Evolutionary conservation across 2,329 filamentous ascomycete species (phyloP), one percentile per base, ranked within the genome.

Genomic region (Dactylonectria estremocensis): DNA sequence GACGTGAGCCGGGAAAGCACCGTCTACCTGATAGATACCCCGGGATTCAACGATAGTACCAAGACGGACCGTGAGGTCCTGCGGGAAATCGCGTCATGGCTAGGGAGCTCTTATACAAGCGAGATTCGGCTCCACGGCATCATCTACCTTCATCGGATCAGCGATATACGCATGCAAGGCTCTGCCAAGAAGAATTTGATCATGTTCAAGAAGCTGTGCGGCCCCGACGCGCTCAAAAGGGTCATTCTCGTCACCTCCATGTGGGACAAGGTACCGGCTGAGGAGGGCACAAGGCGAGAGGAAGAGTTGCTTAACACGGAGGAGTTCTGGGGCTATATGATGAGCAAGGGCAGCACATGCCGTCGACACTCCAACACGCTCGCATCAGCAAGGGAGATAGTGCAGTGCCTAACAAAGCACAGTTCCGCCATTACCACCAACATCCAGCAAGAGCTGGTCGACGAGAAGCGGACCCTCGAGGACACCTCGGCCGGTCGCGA

Each of bases 21-120:
- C 2, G 69, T 74, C 9, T 67, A 72, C 35, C 72, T 84, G 5
- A 78, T 84, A 50, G 83, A 85, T 24, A 85, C 83, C 0, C 83
- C 83, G 0, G 83, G 83, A 0, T 85, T 85, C 63, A 78, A 83
- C 54, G 83, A 85, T 48, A 84, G 81, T 0, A 66, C 77, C n/a
- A 69, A 74, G 35, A 77, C 72, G 5, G 83, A 85, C 50, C 75
- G 79, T 1, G 81, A 85, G 3, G 79, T 85, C 13, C 75, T 85
- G 1, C 57, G 67, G 2, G 77, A 80, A 33, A 81, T 84, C 20
- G 79, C 80, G 0, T 61, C 63, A 2, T 82, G 77, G 71, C 71
- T 84, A 0, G 72, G 66, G 2, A 64, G 65, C 0, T 71, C 75
- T 0, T 82, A 80, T 64, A 50, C 59, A 3, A 45, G 67, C 3